Percentiles rank a stretch among this genome's conserved stretches.
Conservation (phyloP, 2,329 filamentous ascomycete genomes). For the Pseudocercospora macadamiae region DNA sequence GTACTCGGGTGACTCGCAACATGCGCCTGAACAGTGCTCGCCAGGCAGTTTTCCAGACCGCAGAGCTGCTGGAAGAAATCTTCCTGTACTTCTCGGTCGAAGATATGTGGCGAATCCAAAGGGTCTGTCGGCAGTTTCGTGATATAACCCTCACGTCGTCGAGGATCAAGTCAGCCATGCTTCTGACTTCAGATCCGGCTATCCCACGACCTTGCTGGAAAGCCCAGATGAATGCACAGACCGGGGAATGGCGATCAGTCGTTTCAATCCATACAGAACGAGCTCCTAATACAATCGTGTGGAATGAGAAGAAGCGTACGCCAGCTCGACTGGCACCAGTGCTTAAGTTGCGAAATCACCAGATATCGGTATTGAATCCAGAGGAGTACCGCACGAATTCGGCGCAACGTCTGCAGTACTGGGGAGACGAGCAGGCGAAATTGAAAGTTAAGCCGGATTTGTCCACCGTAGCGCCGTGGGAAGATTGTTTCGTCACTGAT, state of each 20-base stretch:
- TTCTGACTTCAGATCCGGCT: neutral
- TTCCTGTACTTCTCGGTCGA: neutral
- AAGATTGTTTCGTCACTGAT: neutral
- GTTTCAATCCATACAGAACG: neutral
- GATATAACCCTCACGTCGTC: neutral
- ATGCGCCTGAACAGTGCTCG: neutral
- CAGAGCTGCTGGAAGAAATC: conserved; percentile 4
- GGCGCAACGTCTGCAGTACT: neutral
- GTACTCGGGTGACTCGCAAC: neutral
- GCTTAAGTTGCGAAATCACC: neutral
- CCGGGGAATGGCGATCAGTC: neutral
- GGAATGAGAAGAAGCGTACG: neutral
- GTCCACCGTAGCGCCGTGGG: neutral
- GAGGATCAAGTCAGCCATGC: neutral
- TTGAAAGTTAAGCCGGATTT: neutral
- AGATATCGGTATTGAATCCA: neutral
- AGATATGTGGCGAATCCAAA: neutral
- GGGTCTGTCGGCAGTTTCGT: neutral
- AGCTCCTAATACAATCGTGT: neutral
- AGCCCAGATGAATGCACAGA: neutral
- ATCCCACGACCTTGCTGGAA: neutral
- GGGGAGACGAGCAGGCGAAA: neutral
- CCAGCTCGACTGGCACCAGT: neutral
- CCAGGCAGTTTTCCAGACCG: neutral
- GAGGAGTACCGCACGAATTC: neutral